Evolutionary conservation across 140 eudicot genomes (phyloP).

Genomic region (Senecio squalidus): DNA sequence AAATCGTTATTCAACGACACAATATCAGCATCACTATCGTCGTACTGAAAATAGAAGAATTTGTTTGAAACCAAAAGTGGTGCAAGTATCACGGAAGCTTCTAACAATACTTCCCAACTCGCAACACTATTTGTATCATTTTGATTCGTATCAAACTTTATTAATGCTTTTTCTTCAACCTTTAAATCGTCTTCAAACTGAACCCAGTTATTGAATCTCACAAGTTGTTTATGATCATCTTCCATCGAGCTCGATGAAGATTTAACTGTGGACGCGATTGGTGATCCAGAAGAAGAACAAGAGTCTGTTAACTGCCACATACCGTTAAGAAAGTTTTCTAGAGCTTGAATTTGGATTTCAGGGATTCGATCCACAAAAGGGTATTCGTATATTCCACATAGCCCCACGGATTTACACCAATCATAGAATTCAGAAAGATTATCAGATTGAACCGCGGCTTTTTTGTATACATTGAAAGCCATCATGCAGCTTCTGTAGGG

Average conservation of each 20-base stretch:
- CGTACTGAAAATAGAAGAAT: slow-evolving; percentile 18
- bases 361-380: slow-evolving; percentile 64
- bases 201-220: slow-evolving; percentile 22
- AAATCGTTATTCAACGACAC: slow-evolving; percentile 16
- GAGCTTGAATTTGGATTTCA: slow-evolving; percentile 57
- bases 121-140: slow-evolving; percentile 2
- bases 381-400: slow-evolving; percentile 61
- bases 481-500: slow-evolving; percentile 46
- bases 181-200: slow-evolving; percentile 27
- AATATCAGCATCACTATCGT: background rate
- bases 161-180: slow-evolving; percentile 34
- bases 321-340: slow-evolving; percentile 55
- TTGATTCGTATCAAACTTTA: slow-evolving; percentile 17
- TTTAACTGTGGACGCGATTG: slow-evolving; percentile 17
- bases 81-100: slow-evolving; percentile 50
- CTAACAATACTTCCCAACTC: slow-evolving; percentile 64
- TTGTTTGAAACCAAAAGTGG: slow-evolving; percentile 25
- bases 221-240: slow-evolving; percentile 19
- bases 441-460: slow-evolving; percentile 54
- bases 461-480: slow-evolving; percentile 65
- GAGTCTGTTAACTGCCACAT: slow-evolving; percentile 67
- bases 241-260: slow-evolving; percentile 33
- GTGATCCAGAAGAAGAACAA: slow-evolving; percentile 27
- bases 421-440: slow-evolving; percentile 49
- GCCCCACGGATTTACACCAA: slow-evolving; percentile 55